A percentile compares a stretch with the other conserved stretches of the same genome.
These are phyloP conservation scores for Marasmius sp. DNA, from an alignment of 1,284 basidiomycete genomes.

Conservation along the genomic window DNA sequence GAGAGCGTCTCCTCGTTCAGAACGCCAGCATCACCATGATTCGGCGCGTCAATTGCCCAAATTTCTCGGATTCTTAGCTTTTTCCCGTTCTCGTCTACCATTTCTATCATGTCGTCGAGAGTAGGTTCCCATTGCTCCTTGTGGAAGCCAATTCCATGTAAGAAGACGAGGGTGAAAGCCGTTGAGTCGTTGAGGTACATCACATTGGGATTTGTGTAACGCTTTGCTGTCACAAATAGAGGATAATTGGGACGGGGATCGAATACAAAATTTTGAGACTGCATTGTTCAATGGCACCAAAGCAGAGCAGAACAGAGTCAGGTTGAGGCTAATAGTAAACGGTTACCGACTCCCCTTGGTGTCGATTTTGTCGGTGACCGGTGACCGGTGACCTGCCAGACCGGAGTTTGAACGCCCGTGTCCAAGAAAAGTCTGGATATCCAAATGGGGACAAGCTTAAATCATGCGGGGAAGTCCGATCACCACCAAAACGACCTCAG, in stretches of 20 bases:
- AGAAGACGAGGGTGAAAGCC: slow-evolving; percentile 47
- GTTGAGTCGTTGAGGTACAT: slow-evolving; percentile 32
- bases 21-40: slow-evolving; percentile 28
- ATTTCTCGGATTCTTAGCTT: slow-evolving; percentile 42
- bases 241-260: slow-evolving; percentile 53
- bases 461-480: too few relatives aligned
- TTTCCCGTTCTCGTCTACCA: slow-evolving; percentile 20
- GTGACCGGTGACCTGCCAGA: too few relatives aligned
- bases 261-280: slow-evolving; percentile 39
- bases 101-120: slow-evolving; percentile 43
- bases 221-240: slow-evolving; percentile 45
- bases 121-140: slow-evolving; percentile 60
- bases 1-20: slow-evolving; percentile 33
- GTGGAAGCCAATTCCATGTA: slow-evolving; percentile 54
- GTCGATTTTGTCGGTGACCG: too few relatives aligned
- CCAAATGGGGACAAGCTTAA: too few relatives aligned
- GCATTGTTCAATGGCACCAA: not conserved
- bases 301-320: too few relatives aligned
- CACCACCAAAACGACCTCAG: too few relatives aligned
- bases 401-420: too few relatives aligned
- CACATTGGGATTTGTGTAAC: slow-evolving; percentile 41
- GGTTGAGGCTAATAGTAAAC: too few relatives aligned
- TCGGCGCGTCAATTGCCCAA: slow-evolving; percentile 24
- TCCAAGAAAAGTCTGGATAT: too few relatives aligned
- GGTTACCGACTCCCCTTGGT: too few relatives aligned